Conservation (phyloP, 2,329 filamentous ascomycete species). For the Ophiostoma montium region DNA sequence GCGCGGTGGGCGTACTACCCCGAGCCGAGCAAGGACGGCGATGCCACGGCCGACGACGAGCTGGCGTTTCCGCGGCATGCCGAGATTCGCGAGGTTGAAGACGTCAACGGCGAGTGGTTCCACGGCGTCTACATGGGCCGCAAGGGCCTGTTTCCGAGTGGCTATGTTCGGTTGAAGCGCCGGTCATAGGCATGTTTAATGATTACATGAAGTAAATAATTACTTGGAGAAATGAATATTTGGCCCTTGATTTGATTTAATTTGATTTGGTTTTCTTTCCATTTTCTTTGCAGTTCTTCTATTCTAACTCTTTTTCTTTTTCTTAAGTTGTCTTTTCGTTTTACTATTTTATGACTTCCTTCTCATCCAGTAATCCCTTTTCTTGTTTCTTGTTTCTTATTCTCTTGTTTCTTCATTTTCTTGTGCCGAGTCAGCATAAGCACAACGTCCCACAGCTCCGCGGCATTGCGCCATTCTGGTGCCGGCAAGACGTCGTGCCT, state of each 20-base stretch:
- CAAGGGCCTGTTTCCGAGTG: slow-evolving; percentile 66
- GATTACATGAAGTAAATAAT: no score
- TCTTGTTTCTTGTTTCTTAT: neutral
- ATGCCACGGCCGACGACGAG: slow-evolving; percentile 59
- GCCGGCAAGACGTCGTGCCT: slow-evolving; percentile 2
- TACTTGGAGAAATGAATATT: no score
- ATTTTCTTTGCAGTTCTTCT: neutral
- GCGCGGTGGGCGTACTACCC: slow-evolving; percentile 74
- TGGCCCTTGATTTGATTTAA: neutral
- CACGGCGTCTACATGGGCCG: slow-evolving; percentile 73
- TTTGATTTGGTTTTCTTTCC: neutral
- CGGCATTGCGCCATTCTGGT: slow-evolving; percentile 10
- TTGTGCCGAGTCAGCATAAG: no score
- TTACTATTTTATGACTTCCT: no score
- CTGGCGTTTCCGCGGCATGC: slow-evolving; percentile 72
- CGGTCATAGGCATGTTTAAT: no score
- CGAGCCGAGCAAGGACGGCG: slow-evolving; percentile 31
- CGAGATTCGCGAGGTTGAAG: slow-evolving; percentile 68
- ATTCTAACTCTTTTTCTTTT: neutral
- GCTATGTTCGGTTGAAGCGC: slow-evolving; percentile 40
- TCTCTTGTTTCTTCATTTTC: neutral
- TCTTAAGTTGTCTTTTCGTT: neutral
- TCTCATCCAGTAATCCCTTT: no score
- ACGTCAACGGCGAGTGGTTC: slow-evolving; percentile 85
- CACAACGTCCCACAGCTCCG: no score